phyloP scores from a whole-genome alignment of 306 rosid genomes.

The Corylus americana region DNA sequence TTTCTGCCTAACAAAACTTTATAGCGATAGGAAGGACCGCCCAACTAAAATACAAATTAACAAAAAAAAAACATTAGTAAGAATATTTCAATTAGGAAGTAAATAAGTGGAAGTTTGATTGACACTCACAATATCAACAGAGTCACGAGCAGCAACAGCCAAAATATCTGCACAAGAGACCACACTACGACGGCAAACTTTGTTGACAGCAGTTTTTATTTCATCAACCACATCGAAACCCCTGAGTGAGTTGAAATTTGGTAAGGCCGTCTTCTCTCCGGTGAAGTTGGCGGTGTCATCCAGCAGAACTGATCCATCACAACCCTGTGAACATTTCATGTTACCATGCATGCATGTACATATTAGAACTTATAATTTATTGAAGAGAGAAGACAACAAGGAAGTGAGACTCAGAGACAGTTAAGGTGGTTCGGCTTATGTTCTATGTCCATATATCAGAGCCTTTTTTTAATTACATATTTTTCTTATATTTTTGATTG shows the following conservation, averaged over 20 bases:
- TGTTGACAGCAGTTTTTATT: conserved; percentile 25
- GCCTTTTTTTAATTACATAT: too few relatives aligned
- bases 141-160: conserved; percentile 48
- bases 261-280: conserved; percentile 56
- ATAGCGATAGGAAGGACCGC: conserved; percentile 19
- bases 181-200: conserved; percentile 21
- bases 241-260: conserved; percentile 40
- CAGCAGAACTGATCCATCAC: conserved; percentile 66
- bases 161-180: conserved; percentile 44
- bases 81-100: neutral
- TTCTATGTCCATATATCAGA: too few relatives aligned
- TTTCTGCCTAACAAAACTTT: conserved; percentile 36
- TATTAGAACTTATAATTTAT: too few relatives aligned
- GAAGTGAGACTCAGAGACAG: too few relatives aligned
- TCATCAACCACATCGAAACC: conserved; percentile 35
- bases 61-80: neutral
- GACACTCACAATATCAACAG: conserved; percentile 30
- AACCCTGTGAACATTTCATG: conserved; percentile 38
- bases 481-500: too few relatives aligned
- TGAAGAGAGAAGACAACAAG: too few relatives aligned
- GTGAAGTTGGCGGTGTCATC: conserved; percentile 44
- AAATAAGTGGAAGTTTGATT: neutral
- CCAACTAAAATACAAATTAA: conserved; percentile 18
- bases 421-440: too few relatives aligned
- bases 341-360: too few relatives aligned